Evolutionary conservation across 225 moss, liverwort and hornwort species (phyloP).

Genomic region (Straminergon stramineum): DNA sequence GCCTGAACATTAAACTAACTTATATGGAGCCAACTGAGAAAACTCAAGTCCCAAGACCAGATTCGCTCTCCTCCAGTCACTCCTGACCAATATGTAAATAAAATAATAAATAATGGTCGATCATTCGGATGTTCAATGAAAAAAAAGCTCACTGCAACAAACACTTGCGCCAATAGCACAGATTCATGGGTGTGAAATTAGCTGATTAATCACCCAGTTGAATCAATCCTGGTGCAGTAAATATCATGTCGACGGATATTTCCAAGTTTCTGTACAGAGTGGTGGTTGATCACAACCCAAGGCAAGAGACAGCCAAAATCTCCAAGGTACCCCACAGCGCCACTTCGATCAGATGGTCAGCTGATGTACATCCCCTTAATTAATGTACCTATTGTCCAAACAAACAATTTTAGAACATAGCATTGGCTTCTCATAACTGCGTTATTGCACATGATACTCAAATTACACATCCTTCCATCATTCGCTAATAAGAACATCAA

Average conservation of each 20-base stretch:
- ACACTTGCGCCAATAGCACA: not conserved
- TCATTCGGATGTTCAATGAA: not conserved
- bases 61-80: not conserved
- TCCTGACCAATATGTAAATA: not conserved
- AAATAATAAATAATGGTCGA: not conserved
- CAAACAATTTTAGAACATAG: not conserved
- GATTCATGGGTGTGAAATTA: not conserved
- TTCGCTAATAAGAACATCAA: not conserved
- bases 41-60: not conserved
- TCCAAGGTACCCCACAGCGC: not conserved
- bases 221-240: not conserved
- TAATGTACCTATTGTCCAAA: not conserved
- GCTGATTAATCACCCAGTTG: not conserved
- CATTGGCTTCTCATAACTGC: not conserved
- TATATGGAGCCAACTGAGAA: not conserved
- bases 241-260: conserved; percentile 26
- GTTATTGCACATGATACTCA: not conserved
- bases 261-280: conserved; percentile 2
- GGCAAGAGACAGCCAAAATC: not conserved
- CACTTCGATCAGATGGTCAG: not conserved
- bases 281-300: not conserved
- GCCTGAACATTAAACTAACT: not conserved
- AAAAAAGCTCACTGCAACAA: not conserved
- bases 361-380: not conserved
- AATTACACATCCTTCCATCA: not conserved